Conservation (phyloP, 73 alveolate species). For the Symbiodinium pilosum region DNA sequence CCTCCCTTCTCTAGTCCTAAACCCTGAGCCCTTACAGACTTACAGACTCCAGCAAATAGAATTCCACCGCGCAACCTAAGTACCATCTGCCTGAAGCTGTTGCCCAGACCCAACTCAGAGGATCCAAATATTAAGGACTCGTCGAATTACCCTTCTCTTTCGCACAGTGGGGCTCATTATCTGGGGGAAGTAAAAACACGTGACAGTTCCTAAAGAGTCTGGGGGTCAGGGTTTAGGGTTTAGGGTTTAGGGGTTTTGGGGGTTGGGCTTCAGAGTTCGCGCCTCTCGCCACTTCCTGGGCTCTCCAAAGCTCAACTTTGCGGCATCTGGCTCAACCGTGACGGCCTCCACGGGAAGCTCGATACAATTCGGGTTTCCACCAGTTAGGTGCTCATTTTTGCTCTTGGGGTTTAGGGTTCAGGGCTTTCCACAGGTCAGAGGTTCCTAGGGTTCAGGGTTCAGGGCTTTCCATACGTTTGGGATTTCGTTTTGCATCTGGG, state of each 20-base stretch:
- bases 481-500: not conserved
- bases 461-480: not conserved
- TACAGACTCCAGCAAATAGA: not conserved
- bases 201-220: not conserved
- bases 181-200: too few relatives aligned
- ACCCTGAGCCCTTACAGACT: too few relatives aligned
- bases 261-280: not conserved
- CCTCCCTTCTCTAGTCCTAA: too few relatives aligned
- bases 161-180: too few relatives aligned
- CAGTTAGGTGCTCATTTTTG: not conserved
- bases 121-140: not conserved
- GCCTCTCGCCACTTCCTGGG: constrained; percentile 86
- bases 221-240: not conserved
- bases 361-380: not conserved
- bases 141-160: not conserved
- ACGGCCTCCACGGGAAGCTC: constrained; percentile 33
- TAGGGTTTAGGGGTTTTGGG: not conserved
- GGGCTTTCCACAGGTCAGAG: not conserved
- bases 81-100: not conserved
- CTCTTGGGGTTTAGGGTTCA: not conserved
- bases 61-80: not conserved
- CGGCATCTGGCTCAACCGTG: constrained; percentile 35
- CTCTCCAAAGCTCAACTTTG: constrained; percentile 21
- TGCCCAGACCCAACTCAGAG: not conserved
- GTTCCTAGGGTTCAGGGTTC: not conserved